Conservation (phyloP, 768 basidiomycete species). For the Russula lepida region DNA sequence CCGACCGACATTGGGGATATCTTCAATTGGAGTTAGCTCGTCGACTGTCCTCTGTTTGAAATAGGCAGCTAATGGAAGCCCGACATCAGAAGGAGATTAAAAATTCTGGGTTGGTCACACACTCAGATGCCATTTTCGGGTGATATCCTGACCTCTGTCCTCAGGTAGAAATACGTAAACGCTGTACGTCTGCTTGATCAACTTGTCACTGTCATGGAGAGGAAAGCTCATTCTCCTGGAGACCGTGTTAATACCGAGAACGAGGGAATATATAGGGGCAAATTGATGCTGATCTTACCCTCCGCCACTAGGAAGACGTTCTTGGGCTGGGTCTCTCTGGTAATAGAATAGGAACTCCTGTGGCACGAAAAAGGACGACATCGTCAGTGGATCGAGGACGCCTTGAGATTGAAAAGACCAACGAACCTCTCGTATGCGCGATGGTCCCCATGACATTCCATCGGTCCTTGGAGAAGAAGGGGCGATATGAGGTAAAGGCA, state of each 20-base stretch:
- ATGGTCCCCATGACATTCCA: conserved; percentile 75
- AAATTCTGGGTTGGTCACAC: conserved; percentile 25
- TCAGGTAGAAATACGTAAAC: conserved; percentile 53
- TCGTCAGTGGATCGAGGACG: background rate
- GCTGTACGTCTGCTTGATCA: conserved; percentile 81
- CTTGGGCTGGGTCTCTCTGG: conserved; percentile 33
- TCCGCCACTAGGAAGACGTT: conserved; percentile 20
- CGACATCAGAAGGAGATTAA: conserved; percentile 11
- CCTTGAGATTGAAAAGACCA: background rate
- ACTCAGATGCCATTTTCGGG: conserved; percentile 80
- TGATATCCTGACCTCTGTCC: conserved; percentile 24
- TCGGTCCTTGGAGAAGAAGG: conserved; percentile 40
- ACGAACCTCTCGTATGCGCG: conserved; percentile 72
- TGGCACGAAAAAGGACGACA: conserved; percentile 5
- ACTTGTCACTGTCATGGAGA: conserved; percentile 29
- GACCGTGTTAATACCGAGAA: background rate
- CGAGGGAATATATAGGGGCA: background rate
- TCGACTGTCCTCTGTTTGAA: conserved; percentile 73
- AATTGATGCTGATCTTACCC: conserved; percentile 11
- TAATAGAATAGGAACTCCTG: conserved; percentile 85
- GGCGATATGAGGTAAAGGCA: background rate
- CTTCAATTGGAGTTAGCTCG: conserved; percentile 61
- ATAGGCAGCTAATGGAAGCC: conserved; percentile 53
- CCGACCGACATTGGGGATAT: conserved; percentile 48
- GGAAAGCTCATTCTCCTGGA: conserved; percentile 35